These are phyloP conservation scores for Thinopyrum elongatum DNA, from an alignment of 176 grass and related monocot genomes.

Conservation along the genomic window DNA sequence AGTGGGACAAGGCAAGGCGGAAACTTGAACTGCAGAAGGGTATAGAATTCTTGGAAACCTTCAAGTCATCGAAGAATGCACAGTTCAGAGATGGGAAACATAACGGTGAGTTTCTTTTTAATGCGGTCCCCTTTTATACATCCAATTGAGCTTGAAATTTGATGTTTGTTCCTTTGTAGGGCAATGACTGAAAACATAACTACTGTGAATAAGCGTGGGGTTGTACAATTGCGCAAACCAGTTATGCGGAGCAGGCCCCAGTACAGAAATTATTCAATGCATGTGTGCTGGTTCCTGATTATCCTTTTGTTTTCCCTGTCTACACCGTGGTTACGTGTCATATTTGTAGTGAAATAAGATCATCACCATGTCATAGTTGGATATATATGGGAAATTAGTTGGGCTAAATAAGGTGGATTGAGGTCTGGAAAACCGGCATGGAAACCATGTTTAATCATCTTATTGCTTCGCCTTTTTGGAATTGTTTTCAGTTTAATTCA, in stretches of 20 bases:
- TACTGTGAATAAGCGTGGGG: slow-evolving; percentile 32
- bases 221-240: background rate
- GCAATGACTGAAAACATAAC: slow-evolving; percentile 11
- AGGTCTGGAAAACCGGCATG: background rate
- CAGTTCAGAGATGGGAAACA: slow-evolving; percentile 94
- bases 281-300: slow-evolving; percentile 12
- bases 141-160: background rate
- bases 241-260: background rate
- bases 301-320: slow-evolving; percentile 1
- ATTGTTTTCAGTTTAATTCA: background rate
- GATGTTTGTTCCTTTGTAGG: slow-evolving; percentile 22
- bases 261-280: background rate
- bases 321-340: background rate
- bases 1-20: slow-evolving; percentile 72
- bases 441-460: slow-evolving; percentile 8
- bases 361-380: background rate
- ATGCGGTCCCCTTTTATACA: background rate
- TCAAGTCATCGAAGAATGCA: slow-evolving; percentile 88
- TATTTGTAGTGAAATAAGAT: slow-evolving; percentile 28
- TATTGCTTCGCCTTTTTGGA: background rate
- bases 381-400: background rate
- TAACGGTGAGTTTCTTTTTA: slow-evolving; percentile 42
- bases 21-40: slow-evolving; percentile 69
- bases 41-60: slow-evolving; percentile 83
- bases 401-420: background rate